phyloP scores from a whole-genome alignment of 805 yeast genomes.

The Saccharomycopsis malanga region DNA sequence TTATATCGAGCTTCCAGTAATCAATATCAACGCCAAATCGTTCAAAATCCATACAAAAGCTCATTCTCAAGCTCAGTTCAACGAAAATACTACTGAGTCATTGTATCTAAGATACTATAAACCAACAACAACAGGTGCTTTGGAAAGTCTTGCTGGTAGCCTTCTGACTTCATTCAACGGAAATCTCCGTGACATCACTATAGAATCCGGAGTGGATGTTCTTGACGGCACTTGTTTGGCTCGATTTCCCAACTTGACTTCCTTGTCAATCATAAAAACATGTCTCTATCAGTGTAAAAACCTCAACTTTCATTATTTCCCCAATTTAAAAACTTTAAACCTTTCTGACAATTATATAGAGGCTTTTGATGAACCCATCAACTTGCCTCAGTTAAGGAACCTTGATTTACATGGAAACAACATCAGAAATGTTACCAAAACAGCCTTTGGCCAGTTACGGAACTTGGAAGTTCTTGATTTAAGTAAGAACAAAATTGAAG shows the following conservation, averaged over 20 bases:
- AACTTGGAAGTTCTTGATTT: not conserved
- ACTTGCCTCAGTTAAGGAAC: conserved; percentile 4
- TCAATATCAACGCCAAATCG: not conserved
- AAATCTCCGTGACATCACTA: not conserved
- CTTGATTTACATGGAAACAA: conserved; percentile 8
- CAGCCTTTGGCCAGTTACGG: too few relatives aligned
- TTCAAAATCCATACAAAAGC: not conserved
- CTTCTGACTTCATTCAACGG: too few relatives aligned
- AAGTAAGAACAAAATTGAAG: conserved; percentile 4
- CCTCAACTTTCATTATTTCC: conserved; percentile 2
- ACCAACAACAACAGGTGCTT: too few relatives aligned
- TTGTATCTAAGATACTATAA: not conserved
- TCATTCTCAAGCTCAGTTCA: not conserved
- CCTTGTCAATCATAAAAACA: too few relatives aligned
- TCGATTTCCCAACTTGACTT: not conserved
- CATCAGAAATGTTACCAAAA: conserved; percentile 1
- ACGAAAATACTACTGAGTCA: not conserved
- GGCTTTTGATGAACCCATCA: conserved; percentile 2
- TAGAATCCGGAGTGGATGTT: not conserved
- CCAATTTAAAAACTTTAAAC: conserved; percentile 6
- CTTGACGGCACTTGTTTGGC: too few relatives aligned
- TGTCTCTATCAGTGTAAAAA: not conserved
- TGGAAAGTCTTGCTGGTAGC: too few relatives aligned
- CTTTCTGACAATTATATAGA: conserved; percentile 4
- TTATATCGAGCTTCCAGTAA: not conserved